Evolutionary conservation across 1,139 yeast species (phyloP).

Genomic region (Scheffersomyces lignicola): DNA sequence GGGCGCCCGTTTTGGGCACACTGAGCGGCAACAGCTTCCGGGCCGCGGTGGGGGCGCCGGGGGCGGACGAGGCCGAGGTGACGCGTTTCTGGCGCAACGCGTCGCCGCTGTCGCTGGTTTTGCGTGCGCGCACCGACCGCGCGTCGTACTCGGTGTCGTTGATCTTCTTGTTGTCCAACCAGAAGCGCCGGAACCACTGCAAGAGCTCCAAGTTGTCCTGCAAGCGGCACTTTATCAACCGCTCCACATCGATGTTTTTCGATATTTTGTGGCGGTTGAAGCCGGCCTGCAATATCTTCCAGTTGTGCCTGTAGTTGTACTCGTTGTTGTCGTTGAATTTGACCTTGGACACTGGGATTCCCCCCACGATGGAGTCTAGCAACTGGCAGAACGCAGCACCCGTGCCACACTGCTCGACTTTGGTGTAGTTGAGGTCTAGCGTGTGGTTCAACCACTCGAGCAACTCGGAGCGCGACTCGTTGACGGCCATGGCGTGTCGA

Average conservation of each 20-base stretch:
- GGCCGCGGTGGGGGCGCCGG: slow-evolving; percentile 6
- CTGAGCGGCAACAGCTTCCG: slow-evolving; percentile 11
- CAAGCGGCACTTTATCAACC: slow-evolving; percentile 79
- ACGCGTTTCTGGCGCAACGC: neutral
- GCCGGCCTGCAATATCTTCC: slow-evolving; percentile 78
- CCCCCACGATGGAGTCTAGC: slow-evolving; percentile 80
- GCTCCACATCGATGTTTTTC: slow-evolving; percentile 78
- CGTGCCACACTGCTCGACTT: slow-evolving; percentile 91
- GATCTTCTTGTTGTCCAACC: slow-evolving; percentile 71
- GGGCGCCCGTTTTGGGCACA: no score
- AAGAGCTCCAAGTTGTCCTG: slow-evolving; percentile 93
- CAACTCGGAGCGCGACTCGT: slow-evolving; percentile 77
- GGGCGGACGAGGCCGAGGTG: neutral
- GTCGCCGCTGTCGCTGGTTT: slow-evolving; percentile 9
- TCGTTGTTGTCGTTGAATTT: slow-evolving; percentile 61
- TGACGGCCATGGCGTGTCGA: slow-evolving; percentile 12
- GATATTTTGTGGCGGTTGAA: slow-evolving; percentile 72
- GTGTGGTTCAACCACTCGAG: slow-evolving; percentile 82
- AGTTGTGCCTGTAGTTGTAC: slow-evolving; percentile 77
- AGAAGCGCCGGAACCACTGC: slow-evolving; percentile 86
- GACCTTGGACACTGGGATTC: slow-evolving; percentile 76
- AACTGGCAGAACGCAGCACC: slow-evolving; percentile 96
- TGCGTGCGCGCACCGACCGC: slow-evolving; percentile 27
- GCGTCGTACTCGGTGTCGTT: slow-evolving; percentile 67
- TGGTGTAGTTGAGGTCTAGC: slow-evolving; percentile 62